Percentiles rank a stretch among this genome's conserved stretches.
Evolutionary conservation across 1,284 basidiomycete genomes (phyloP).

Genomic region (Apiotrichum akiyoshidainum): DNA sequence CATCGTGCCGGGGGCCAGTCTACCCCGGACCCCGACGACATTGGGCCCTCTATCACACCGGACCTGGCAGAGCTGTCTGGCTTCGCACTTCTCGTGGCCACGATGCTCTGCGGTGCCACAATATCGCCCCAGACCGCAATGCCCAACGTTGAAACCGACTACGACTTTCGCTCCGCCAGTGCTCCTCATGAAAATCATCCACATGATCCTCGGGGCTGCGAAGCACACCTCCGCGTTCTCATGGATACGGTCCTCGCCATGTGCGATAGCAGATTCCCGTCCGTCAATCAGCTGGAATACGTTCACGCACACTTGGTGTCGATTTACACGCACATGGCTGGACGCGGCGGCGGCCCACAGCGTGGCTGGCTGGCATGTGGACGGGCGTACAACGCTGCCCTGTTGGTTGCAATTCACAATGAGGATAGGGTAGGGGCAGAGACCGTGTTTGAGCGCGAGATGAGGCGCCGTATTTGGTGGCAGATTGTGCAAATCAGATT

Average conservation of each 20-base stretch:
- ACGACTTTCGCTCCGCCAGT: too few relatives aligned
- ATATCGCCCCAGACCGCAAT: background rate
- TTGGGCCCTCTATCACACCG: too few relatives aligned
- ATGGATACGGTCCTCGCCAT: background rate
- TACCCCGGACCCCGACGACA: too few relatives aligned
- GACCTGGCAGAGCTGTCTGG: too few relatives aligned
- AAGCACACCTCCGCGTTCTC: background rate
- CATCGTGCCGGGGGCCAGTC: too few relatives aligned
- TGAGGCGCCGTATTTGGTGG: slow-evolving; percentile 4
- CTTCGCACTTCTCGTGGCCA: background rate
- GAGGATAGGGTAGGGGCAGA: background rate
- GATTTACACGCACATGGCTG: background rate
- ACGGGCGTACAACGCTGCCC: slow-evolving; percentile 6
- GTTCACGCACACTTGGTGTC: slow-evolving; percentile 2
- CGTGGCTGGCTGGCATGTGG: slow-evolving; percentile 1
- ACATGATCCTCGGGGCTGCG: background rate
- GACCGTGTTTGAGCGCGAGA: slow-evolving; percentile 4
- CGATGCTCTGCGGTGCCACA: too few relatives aligned
- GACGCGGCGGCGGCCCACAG: background rate
- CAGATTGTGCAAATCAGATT: slow-evolving; percentile 5
- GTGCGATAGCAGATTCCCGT: slow-evolving; percentile 1
- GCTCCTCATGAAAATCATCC: too few relatives aligned
- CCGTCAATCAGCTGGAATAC: background rate
- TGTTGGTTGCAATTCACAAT: background rate
- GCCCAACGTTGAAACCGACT: background rate